phyloP scores from a whole-genome alignment of 208 protist species.

The Wallacemonas sp. region DNA sequence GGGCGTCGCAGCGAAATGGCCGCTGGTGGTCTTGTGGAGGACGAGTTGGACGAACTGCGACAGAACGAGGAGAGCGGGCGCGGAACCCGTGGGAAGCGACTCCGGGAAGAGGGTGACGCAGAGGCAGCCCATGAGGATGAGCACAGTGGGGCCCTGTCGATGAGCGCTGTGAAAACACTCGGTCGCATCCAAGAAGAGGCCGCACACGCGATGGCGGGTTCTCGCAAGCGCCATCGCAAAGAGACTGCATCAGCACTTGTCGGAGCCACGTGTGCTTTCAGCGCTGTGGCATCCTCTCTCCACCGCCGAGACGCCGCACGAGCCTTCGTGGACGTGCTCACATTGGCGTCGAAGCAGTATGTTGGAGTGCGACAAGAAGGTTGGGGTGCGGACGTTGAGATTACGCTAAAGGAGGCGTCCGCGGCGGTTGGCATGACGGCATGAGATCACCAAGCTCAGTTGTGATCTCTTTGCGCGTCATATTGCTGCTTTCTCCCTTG shows the following conservation, averaged over 20 bases:
- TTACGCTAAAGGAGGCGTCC: slow-evolving; percentile 36
- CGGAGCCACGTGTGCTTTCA: slow-evolving; percentile 38
- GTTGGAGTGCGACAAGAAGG: slow-evolving; percentile 39
- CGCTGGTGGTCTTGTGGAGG: background rate
- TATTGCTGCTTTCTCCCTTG: background rate
- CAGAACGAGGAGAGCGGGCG: too few species aligned
- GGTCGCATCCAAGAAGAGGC: slow-evolving; percentile 44
- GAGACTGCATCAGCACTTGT: slow-evolving; percentile 28
- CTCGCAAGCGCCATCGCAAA: slow-evolving; percentile 19
- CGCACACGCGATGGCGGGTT: background rate
- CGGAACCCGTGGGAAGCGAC: too few species aligned
- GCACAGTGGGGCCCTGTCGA: slow-evolving; percentile 26
- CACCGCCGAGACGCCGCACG: slow-evolving; percentile 70
- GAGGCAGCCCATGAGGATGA: background rate
- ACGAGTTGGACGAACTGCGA: slow-evolving; percentile 7
- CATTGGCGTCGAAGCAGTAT: slow-evolving; percentile 72
- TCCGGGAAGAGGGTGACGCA: background rate
- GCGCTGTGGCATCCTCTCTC: slow-evolving; percentile 45
- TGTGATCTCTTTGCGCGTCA: too few species aligned
- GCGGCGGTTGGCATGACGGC: slow-evolving; percentile 21
- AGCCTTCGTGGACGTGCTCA: slow-evolving; percentile 78
- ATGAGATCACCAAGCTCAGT: too few species aligned
- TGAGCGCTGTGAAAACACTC: slow-evolving; percentile 49
- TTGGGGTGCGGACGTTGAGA: slow-evolving; percentile 35
- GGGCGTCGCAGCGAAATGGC: slow-evolving; percentile 10